Evolutionary conservation across 495 filamentous ascomycete species (phyloP).

Genomic region (Thermochaetoides thermophila): DNA sequence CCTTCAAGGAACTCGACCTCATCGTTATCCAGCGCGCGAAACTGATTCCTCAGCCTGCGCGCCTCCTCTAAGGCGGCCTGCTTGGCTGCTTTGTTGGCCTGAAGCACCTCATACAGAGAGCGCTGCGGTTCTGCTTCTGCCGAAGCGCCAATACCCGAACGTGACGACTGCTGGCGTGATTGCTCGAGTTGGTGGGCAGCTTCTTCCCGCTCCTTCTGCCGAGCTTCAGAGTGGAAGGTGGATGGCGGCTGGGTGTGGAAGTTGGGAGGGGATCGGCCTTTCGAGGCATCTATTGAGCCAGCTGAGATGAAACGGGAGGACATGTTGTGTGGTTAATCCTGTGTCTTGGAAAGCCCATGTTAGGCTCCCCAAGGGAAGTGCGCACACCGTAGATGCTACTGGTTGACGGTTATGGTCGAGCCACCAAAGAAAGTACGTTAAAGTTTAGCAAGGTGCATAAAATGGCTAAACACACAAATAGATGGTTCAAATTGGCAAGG

Average conservation of each 20-base stretch:
- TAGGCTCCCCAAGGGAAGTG: no score
- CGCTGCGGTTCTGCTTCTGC: conserved; percentile 44
- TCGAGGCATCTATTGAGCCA: conserved; percentile 54
- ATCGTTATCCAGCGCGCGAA: conserved; percentile 82
- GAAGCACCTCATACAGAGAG: conserved; percentile 71
- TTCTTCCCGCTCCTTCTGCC: not conserved
- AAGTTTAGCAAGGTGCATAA: no score
- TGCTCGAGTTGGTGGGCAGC: conserved; percentile 41
- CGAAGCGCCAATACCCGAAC: no score
- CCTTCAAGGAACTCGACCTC: conserved; percentile 85
- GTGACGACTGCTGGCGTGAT: conserved; percentile 26
- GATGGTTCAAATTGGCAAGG: no score
- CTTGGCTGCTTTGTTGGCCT: conserved; percentile 94
- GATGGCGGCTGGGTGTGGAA: not conserved
- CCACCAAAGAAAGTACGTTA: no score
- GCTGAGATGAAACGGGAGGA: conserved; percentile 83
- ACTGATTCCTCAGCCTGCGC: conserved; percentile 77
- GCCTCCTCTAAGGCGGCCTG: conserved; percentile 94
- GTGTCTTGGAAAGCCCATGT: no score
- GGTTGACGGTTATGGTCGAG: no score
- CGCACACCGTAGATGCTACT: no score
- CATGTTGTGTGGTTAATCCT: conserved; percentile 27
- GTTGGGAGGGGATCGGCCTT: conserved; percentile 12
- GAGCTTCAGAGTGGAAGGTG: conserved; percentile 1
- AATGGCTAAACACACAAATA: no score